These are phyloP conservation scores for Echria macrotheca DNA, from an alignment of 495 filamentous ascomycete species.

Conservation along the genomic window DNA sequence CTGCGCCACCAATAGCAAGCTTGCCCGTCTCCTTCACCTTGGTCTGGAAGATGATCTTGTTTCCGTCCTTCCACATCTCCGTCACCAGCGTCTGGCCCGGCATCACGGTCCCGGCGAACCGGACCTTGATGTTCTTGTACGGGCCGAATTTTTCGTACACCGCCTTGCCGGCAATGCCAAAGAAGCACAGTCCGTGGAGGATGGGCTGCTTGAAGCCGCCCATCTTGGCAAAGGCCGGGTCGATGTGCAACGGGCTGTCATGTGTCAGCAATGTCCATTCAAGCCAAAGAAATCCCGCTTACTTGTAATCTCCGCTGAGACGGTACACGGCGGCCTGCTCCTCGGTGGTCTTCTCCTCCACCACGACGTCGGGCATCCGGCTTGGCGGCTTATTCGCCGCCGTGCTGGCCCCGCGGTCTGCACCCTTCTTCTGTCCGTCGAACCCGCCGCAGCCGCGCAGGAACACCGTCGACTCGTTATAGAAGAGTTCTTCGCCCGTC, in stretches of 20 bases:
- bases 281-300: conserved; percentile 2
- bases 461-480: conserved; percentile 91
- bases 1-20: conserved; percentile 80
- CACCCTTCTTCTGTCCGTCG: conserved; percentile 74
- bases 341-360: conserved; percentile 85
- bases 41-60: conserved; percentile 83
- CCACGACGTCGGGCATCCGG: conserved; percentile 70
- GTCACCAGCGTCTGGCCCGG: conserved; percentile 92
- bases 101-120: conserved; percentile 87
- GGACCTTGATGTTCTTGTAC: conserved; percentile 92
- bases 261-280: neutral
- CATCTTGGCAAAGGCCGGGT: conserved; percentile 89
- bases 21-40: conserved; percentile 97
- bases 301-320: conserved; percentile 78
- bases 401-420: conserved; percentile 72
- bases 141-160: conserved; percentile 76
- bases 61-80: conserved; percentile 98
- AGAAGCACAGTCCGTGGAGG: conserved; percentile 91
- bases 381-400: conserved; percentile 71
- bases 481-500: conserved; percentile 87
- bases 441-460: conserved; percentile 91
- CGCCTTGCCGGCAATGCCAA: conserved; percentile 87
- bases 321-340: conserved; percentile 97
- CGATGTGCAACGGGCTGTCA: conserved; percentile 83
- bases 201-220: conserved; percentile 96